Base-by-base conservation (phyloP, 345 rosid species). In the Kernera saxatilis region DNA sequence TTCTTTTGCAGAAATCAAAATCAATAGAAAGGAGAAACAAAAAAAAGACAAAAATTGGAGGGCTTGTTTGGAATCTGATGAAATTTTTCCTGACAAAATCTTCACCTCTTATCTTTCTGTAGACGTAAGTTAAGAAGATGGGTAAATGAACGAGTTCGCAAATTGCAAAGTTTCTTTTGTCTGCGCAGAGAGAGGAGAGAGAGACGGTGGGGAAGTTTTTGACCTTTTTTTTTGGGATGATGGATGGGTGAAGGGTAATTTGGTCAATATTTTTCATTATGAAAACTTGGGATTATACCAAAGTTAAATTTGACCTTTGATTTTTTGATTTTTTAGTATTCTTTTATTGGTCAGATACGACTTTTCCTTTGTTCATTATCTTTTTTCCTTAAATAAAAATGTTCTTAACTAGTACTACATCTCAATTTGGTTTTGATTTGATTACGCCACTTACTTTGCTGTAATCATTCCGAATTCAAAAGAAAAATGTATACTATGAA, bases 221-320 rank as follows among this genome's bases (percentile, higher is more conserved):
- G 78, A 81, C 82, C 79, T 54, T 77, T 52, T 61, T 44, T 65
- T 64, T 37, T 43, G 72, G 50, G 53, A 19, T 77, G 59, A 56
- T 64, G 69, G 22, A 56, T 64, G 48, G 12, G 49, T 67, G 5
- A 58, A 71, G 76, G 80, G 77, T 64, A 77, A 5, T 46, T 23
- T 59, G 53, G 80, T 76, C 75, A 67, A 50, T 51, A 0, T 3
- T 0, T 39, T 15, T 41, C 23, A 70, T 70, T 18, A 56, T 76
- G 6, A 53, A 48, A 55, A 40, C 67, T 69, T 46, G 54, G 79
- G 67, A 70, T 76, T 76, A 76, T 70, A 70, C 79, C 79, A 76
- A 76, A 76, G 67, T 70, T 62, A 36, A 56, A 64, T 76, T 75
- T 76, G 79, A 76, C 79, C 72, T 56, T 49, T 70, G 67, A 76